Evolutionary conservation across 2,329 filamentous ascomycete species (phyloP), one percentile per base, ranked within the genome.

Genomic region (Fusarium ramigenum): DNA sequence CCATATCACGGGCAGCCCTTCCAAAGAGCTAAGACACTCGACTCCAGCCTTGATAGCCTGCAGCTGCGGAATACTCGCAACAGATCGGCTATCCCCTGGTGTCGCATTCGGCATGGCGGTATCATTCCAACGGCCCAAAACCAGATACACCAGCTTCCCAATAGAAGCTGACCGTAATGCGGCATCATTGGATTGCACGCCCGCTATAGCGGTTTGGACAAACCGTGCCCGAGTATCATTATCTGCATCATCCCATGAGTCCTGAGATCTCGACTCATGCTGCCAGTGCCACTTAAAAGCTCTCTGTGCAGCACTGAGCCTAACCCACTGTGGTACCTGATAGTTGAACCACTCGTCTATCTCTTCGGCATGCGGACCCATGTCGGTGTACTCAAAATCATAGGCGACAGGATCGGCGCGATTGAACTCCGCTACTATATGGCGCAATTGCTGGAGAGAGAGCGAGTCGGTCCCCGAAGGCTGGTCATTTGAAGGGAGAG

Each of bases 341-440:
- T 98, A 98, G 60, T 92, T 91, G 82, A 99, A 99, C 96, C 96
- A 99, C 84, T 99, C 96, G 80, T 98, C 94, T 53, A 99, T 87
- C 85, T 99, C 96, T 72, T 96, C 94, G 23, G 93, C 90, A 76
- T 97, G 92, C 2, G 90, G 85, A 28, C 92, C 91, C 63, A 89
- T 88, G 81, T 96, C 93, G 32, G 88, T 85, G 83, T 96, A 96
- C 72, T 89, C 89, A 80, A 97, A 99, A 69, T 96, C 95, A 85
- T 99, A 99, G 16, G 91, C 90, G 47, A 88, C 86, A 56, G 92
- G 89, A 74, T 95, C 93, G 58, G 87, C 80, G 72, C 89, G 90
- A 21, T 92, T 92, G 75, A 94, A 90, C 66, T 95, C 93, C 70
- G 90, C 89, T 23, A 95, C 92, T 60, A 95, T 88, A 73, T 89